A percentile compares a stretch with the other conserved stretches of the same genome.
Conservation (phyloP, 2,329 filamentous ascomycete species). For the Colletotrichum incanum region DNA sequence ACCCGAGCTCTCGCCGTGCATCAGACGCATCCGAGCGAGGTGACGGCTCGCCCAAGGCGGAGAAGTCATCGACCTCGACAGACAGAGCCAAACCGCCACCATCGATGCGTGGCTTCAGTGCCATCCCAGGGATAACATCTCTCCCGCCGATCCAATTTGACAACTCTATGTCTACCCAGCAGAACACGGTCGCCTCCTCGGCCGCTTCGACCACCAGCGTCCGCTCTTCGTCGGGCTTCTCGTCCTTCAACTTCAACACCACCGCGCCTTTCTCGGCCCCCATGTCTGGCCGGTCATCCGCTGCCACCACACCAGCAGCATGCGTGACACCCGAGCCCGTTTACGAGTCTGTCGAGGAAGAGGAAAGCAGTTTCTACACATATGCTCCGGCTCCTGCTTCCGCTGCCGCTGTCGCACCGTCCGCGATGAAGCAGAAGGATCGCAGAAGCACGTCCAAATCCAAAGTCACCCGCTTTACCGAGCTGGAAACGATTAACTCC, state of each 20-base stretch:
- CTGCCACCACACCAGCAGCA: conserved; percentile 39
- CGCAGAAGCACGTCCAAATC: conserved; percentile 45
- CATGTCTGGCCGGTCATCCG: conserved; percentile 40
- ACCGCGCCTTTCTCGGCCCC: conserved; percentile 35
- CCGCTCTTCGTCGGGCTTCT: conserved; percentile 31
- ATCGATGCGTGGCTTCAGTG: conserved; percentile 51
- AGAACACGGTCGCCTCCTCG: conserved; percentile 28
- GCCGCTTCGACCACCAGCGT: conserved; percentile 37
- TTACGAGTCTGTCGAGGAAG: conserved; percentile 35
- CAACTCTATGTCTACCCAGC: background rate
- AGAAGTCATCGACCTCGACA: conserved; percentile 7
- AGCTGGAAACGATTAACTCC: conserved; percentile 52
- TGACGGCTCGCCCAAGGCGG: conserved; percentile 34
- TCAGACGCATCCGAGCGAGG: conserved; percentile 50
- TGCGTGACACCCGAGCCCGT: conserved; percentile 40
- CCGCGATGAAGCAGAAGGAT: conserved; percentile 44
- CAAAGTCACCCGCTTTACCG: conserved; percentile 49
- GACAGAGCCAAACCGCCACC: conserved; percentile 47
- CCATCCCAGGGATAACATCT: conserved; percentile 42
- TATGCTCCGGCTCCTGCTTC: conserved; percentile 18
- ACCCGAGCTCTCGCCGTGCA: conserved; percentile 49
- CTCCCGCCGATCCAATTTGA: conserved; percentile 36
- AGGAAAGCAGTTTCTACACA: conserved; percentile 19
- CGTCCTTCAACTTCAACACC: conserved; percentile 42
- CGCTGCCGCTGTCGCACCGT: conserved; percentile 8